Conservation (phyloP, 2,329 filamentous ascomycete genomes). For the Nemania abortiva region DNA sequence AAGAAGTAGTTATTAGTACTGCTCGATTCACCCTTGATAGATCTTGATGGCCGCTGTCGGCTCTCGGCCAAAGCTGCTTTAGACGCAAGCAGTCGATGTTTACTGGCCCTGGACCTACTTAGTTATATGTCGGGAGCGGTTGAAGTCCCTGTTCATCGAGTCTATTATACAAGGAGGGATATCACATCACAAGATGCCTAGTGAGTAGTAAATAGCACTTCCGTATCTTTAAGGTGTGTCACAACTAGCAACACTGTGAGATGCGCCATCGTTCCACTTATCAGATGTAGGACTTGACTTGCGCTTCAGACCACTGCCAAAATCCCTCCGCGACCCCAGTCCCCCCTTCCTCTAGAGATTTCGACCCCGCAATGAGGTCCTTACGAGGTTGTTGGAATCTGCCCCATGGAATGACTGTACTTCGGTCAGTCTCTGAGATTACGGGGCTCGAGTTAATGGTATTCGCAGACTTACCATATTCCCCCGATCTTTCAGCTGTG, state of each 20-base stretch:
- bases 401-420: not conserved
- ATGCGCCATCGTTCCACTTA: not conserved
- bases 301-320: not conserved
- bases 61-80: not conserved
- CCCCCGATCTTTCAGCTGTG: not conserved
- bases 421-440: not conserved
- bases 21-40: not conserved
- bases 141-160: not conserved
- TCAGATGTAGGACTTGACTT: not conserved
- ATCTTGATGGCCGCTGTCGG: not conserved
- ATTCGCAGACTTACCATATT: not conserved
- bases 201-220: constrained; percentile 1
- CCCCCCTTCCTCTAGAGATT: not conserved
- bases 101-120: not conserved
- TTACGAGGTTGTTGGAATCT: not conserved
- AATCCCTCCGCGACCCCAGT: no score
- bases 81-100: not conserved
- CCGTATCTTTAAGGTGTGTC: not conserved
- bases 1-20: constrained; percentile 2
- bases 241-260: not conserved
- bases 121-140: not conserved
- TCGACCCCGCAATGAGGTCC: not conserved
- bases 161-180: not conserved
- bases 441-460: not conserved
- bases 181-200: not conserved